Evolutionary conservation across 2,329 filamentous ascomycete species (phyloP).

Genomic region (Parafenestella ontariensis): DNA sequence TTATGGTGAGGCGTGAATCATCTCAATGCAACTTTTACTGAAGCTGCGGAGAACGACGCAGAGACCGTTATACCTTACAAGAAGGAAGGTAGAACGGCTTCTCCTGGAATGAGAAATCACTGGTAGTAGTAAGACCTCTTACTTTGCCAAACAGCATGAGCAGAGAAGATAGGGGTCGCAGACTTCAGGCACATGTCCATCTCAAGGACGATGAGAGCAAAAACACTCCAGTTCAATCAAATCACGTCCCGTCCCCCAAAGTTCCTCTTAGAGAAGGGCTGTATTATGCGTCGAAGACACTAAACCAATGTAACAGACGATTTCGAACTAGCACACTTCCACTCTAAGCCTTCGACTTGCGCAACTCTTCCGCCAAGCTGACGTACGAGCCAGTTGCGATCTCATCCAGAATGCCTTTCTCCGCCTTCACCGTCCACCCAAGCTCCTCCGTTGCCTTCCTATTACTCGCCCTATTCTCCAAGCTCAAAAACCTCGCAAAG

Average conservation of each 20-base stretch:
- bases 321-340: too few species aligned
- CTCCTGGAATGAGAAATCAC: not conserved
- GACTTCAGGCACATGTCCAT: not conserved
- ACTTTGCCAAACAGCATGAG: not conserved
- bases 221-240: not conserved
- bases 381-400: not conserved
- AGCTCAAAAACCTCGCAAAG: constrained; percentile 38
- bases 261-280: too few species aligned
- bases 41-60: not conserved
- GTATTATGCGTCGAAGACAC: too few species aligned
- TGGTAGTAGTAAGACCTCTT: not conserved
- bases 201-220: not conserved
- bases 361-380: not conserved
- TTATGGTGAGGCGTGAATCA: not conserved
- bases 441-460: constrained; percentile 50
- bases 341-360: not conserved
- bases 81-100: not conserved
- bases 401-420: not conserved
- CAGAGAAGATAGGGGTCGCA: not conserved
- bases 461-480: constrained; percentile 45
- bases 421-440: constrained; percentile 41
- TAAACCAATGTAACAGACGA: too few species aligned
- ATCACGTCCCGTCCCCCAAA: not conserved
- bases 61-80: not conserved
- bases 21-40: not conserved